Percentiles rank a stretch among this genome's conserved stretches.
Conservation (phyloP, 2,329 filamentous ascomycete species). For the Endoconidiophora polonica region DNA sequence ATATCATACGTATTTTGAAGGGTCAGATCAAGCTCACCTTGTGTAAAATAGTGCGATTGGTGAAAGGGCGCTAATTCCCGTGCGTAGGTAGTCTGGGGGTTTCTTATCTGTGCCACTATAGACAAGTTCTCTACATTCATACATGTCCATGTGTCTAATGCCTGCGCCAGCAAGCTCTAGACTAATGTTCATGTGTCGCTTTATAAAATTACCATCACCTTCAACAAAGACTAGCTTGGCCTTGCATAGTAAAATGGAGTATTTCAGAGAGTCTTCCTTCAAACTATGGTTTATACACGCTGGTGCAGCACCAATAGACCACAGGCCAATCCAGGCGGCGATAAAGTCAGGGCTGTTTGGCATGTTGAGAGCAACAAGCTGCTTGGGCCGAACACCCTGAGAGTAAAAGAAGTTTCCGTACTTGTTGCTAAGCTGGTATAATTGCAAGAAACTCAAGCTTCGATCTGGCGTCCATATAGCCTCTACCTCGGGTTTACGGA, state of each 20-base stretch:
- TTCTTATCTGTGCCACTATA: slow-evolving; percentile 29
- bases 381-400: slow-evolving; percentile 38
- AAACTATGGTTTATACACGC: slow-evolving; percentile 59
- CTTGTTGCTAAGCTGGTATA: slow-evolving; percentile 38
- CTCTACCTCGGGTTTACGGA: slow-evolving; percentile 32
- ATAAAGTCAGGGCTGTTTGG: slow-evolving; percentile 52
- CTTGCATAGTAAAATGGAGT: slow-evolving; percentile 42
- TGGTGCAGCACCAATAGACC: slow-evolving; percentile 49
- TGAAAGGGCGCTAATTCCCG: slow-evolving; percentile 31
- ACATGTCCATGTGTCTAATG: slow-evolving; percentile 39
- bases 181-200: slow-evolving; percentile 40
- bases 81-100: slow-evolving; percentile 38
- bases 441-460: slow-evolving; percentile 40
- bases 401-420: slow-evolving; percentile 46
- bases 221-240: slow-evolving; percentile 56
- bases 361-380: slow-evolving; percentile 50
- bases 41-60: slow-evolving; percentile 56
- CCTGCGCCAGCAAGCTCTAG: slow-evolving; percentile 31
- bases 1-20: too few species aligned
- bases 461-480: slow-evolving; percentile 52
- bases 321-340: slow-evolving; percentile 46
- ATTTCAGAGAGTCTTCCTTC: slow-evolving; percentile 43
- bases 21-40: too few species aligned
- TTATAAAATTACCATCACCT: slow-evolving; percentile 34
- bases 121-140: slow-evolving; percentile 27